Percentiles rank a stretch among this genome's conserved stretches.
These are phyloP conservation scores for Pseudonitzschia delicatissima DNA, from an alignment of 108 stramenopile species.

Conservation along the genomic window DNA sequence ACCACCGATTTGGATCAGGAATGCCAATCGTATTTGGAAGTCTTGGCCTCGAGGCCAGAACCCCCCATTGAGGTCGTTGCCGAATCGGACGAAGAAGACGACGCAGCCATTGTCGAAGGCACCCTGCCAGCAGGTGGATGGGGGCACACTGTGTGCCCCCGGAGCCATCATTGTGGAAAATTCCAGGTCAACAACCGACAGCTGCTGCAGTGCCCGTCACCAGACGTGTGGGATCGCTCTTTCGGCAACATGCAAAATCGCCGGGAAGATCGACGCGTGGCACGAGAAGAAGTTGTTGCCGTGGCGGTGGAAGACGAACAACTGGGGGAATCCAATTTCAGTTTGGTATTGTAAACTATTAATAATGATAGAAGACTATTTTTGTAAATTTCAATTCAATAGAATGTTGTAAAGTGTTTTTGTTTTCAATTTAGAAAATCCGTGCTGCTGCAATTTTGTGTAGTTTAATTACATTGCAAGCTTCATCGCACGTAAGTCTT, in stretches of 20 bases:
- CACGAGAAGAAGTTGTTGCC: slow-evolving; percentile 16
- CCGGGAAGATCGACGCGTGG: slow-evolving; percentile 4
- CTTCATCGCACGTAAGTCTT: too few species aligned
- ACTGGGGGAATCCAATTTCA: not conserved
- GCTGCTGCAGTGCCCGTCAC: not conserved
- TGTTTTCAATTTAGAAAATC: too few species aligned
- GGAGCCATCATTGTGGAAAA: slow-evolving; percentile 13
- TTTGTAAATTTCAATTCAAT: too few species aligned
- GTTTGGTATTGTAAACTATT: slow-evolving; percentile 1
- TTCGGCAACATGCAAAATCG: slow-evolving; percentile 13
- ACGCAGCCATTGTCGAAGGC: slow-evolving; percentile 13
- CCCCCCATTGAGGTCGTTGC: slow-evolving; percentile 17
- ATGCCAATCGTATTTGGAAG: slow-evolving; percentile 39
- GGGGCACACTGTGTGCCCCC: slow-evolving; percentile 2
- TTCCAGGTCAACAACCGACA: not conserved
- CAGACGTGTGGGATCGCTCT: not conserved
- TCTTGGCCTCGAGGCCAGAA: slow-evolving; percentile 16
- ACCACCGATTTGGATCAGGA: slow-evolving; percentile 37
- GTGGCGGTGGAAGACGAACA: slow-evolving; percentile 22
- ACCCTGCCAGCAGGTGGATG: slow-evolving; percentile 3
- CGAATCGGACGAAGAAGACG: not conserved
- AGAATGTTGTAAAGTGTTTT: too few species aligned
- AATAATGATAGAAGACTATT: too few species aligned
- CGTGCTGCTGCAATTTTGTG: too few species aligned
- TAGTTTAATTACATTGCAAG: too few species aligned